A percentile compares a stretch with the other conserved stretches of the same genome.
Conservation (phyloP, 768 basidiomycete genomes). For the Galerina sulciceps region DNA sequence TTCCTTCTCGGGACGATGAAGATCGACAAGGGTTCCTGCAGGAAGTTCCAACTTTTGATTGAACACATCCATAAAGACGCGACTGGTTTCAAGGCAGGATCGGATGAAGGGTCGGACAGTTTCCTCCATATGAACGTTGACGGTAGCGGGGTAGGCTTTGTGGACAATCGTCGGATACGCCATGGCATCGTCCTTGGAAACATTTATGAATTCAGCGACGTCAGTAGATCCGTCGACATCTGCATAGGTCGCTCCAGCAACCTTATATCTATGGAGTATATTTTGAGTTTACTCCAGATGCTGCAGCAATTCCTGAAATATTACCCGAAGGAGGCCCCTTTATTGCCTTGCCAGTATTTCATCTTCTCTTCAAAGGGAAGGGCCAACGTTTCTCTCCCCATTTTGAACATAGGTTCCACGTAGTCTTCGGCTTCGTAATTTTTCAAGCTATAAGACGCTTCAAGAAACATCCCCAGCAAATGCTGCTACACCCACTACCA, state of each 20-base stretch:
- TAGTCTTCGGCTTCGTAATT: constrained; percentile 53
- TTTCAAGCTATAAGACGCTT: constrained; percentile 39
- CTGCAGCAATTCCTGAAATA: not conserved
- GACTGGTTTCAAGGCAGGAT: constrained; percentile 55
- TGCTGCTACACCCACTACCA: constrained; percentile 54
- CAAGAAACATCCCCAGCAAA: not conserved
- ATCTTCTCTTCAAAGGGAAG: constrained; percentile 58
- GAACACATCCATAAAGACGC: constrained; percentile 53
- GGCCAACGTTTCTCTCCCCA: constrained; percentile 52
- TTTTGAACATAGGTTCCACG: constrained; percentile 52
- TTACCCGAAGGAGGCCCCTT: constrained; percentile 39
- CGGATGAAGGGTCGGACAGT: constrained; percentile 53
- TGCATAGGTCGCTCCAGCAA: constrained; percentile 56
- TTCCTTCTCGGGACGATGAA: constrained; percentile 45
- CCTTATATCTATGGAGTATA: constrained; percentile 50
- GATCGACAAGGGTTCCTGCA: constrained; percentile 41
- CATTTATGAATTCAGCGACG: constrained; percentile 61
- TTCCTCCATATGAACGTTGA: constrained; percentile 50
- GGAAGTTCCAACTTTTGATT: constrained; percentile 57
- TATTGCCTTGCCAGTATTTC: constrained; percentile 55
- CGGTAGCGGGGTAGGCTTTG: constrained; percentile 56
- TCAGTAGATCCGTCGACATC: constrained; percentile 61
- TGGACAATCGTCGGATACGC: constrained; percentile 55
- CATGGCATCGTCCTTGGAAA: constrained; percentile 67
- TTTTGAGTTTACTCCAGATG: constrained; percentile 2